Percentiles rank a stretch among this genome's conserved stretches.
Evolutionary conservation across 192 early-diverging fungal genomes (phyloP).

Genomic region (Umbelopsis sp.): DNA sequence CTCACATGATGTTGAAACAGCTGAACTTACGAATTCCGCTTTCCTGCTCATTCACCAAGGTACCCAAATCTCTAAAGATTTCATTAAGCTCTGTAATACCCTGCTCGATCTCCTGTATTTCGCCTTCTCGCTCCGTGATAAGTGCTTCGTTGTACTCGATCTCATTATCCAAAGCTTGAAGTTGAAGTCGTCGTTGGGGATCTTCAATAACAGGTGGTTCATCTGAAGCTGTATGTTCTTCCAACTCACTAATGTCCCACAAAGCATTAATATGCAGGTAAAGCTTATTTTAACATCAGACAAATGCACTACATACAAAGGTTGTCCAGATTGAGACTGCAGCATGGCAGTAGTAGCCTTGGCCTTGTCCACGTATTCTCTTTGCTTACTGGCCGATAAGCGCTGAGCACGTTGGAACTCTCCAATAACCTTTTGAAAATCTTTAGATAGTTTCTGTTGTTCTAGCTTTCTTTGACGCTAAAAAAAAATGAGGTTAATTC

Average conservation of each 20-base stretch:
- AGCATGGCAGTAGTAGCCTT: constrained; percentile 45
- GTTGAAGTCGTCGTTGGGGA: constrained; percentile 58
- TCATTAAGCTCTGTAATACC: constrained; percentile 95
- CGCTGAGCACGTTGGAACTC: constrained; percentile 90
- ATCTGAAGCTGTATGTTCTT: constrained; percentile 37
- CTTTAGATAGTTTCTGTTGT: constrained; percentile 92
- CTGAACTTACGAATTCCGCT: constrained; percentile 75
- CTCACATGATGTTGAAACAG: not conserved
- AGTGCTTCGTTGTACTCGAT: constrained; percentile 93
- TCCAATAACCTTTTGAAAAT: constrained; percentile 89
- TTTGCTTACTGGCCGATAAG: constrained; percentile 78
- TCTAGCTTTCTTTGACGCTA: constrained; percentile 80
- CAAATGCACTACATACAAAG: not conserved
- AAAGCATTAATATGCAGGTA: not conserved
- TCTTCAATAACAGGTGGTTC: constrained; percentile 63
- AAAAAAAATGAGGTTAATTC: not conserved
- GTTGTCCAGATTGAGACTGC: constrained; percentile 32
- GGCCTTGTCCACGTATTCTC: constrained; percentile 83
- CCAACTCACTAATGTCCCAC: not conserved
- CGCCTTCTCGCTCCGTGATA: constrained; percentile 92
- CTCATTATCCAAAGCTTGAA: constrained; percentile 85
- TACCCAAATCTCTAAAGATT: constrained; percentile 95
- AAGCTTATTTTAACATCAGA: not conserved
- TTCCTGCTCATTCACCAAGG: constrained; percentile 97
- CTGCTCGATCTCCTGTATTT: constrained; percentile 90